Evolutionary conservation across 2,329 filamentous ascomycete genomes (phyloP), one percentile per base, ranked within the genome.

Genomic region (Neopestalotiopsis rosae): DNA sequence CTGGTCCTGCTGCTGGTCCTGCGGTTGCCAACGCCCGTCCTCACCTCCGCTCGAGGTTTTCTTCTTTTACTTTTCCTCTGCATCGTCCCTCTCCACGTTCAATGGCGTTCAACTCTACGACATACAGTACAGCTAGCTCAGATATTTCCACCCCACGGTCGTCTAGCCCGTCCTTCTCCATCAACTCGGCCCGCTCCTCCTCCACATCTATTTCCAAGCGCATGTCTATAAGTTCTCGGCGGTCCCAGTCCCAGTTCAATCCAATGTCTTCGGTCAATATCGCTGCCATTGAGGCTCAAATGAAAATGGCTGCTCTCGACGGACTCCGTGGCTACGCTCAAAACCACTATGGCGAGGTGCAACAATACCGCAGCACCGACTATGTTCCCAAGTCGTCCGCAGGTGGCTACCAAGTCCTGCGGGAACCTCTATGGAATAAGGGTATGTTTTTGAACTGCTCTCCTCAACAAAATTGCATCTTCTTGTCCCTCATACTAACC

Each of bases 401-500:
- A 71, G 81, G 81, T 70, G 89, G 89, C 72, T 89, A 89, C 78
- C 89, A 91, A 79, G 81, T 91, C 69, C 82, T 91, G 69, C 81
- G 84, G 65, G 87, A 91, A 78, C 88, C 89, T 71, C 82, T 87
- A 63, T 91, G 88, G 88, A 91, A 91, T 77, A 90, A 90, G 84
- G 89, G 89, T 90, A 81, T 77, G 80, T 79, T 69, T 68, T 66
- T 65, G 24, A 66, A 34, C 66, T 49, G 66, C 56, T 52, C 56
- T 69, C 59, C 24, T 28, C 24, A 28, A 28, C 32, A 34, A 14
- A 17, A 20, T 42, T 34, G 32, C 59, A 49, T 52, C 57, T 45
- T 62, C 67, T 20, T 40, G 28, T 67, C 59, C 68, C 61, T 17
- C 5, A 38, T 20, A 63, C 66, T 67, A n/a, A 52, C 38, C 9